Conservation (phyloP, 768 basidiomycete species). For the Auricularia sp. region DNA sequence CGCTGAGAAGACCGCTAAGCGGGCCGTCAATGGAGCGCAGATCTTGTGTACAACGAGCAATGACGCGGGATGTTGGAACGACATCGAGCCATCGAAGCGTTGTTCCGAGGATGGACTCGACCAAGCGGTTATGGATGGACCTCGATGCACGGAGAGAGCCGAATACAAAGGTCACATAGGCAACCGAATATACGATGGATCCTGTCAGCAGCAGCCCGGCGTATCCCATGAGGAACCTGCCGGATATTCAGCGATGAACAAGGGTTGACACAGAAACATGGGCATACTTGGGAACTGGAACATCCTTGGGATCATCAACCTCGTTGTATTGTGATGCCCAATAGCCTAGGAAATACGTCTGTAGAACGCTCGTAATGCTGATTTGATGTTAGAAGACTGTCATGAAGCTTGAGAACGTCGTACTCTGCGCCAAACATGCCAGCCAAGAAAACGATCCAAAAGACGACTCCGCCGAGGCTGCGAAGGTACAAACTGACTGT, state of each 20-base stretch:
- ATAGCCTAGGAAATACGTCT: slow-evolving; percentile 36
- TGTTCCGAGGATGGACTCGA: slow-evolving; percentile 16
- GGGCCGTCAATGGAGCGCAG: slow-evolving; percentile 36
- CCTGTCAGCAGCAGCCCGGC: slow-evolving; percentile 26
- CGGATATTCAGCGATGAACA: slow-evolving; percentile 8
- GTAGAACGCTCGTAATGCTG: slow-evolving; percentile 44
- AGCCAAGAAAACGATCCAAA: slow-evolving; percentile 10
- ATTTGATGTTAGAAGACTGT: neutral
- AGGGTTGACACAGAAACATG: neutral
- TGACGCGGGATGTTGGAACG: slow-evolving; percentile 48
- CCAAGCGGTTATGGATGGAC: slow-evolving; percentile 5
- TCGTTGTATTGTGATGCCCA: slow-evolving; percentile 36
- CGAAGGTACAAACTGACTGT: slow-evolving; percentile 27
- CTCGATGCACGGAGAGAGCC: slow-evolving; percentile 5
- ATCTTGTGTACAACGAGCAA: slow-evolving; percentile 58
- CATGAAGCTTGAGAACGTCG: neutral
- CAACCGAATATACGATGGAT: slow-evolving; percentile 24
- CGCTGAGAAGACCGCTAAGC: slow-evolving; percentile 2
- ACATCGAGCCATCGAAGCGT: slow-evolving; percentile 42
- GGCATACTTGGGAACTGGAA: neutral
- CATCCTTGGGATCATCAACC: slow-evolving; percentile 35
- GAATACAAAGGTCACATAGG: slow-evolving; percentile 11
- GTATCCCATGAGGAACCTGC: slow-evolving; percentile 43
- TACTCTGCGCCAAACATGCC: slow-evolving; percentile 2
- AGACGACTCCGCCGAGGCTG: slow-evolving; percentile 18